Evolutionary conservation across 345 rosid species (phyloP).

Genomic region (rapeseed (Brassica napus)): Da-Ae NC_063450.1:6736001-6736500

Average conservation of each 20-base stretch:
- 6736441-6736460: conserved; percentile 63
- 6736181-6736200: conserved; percentile 60
- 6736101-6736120: conserved; percentile 60
- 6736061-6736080: conserved; percentile 49
- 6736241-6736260: conserved; percentile 61
- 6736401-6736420: conserved; percentile 54
- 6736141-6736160: conserved; percentile 51
- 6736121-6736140: conserved; percentile 61
- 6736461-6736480: conserved; percentile 50
- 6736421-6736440: conserved; percentile 34
- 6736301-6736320: conserved; percentile 68
- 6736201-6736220: conserved; percentile 51
- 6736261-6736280: conserved; percentile 47
- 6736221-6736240: conserved; percentile 56
- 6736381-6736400: conserved; percentile 44
- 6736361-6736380: conserved; percentile 52
- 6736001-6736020: conserved; percentile 63
- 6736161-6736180: conserved; percentile 53
- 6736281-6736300: conserved; percentile 68
- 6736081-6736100: conserved; percentile 41
- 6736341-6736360: conserved; percentile 37
- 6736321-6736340: conserved; percentile 45
- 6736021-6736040: conserved; percentile 57
- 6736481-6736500: conserved; percentile 63
- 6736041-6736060: conserved; percentile 50